Percentiles rank a stretch among this genome's conserved stretches.
Evolutionary conservation across 1,284 basidiomycete genomes (phyloP).

Genomic region (Porphyrellus sp.): DNA sequence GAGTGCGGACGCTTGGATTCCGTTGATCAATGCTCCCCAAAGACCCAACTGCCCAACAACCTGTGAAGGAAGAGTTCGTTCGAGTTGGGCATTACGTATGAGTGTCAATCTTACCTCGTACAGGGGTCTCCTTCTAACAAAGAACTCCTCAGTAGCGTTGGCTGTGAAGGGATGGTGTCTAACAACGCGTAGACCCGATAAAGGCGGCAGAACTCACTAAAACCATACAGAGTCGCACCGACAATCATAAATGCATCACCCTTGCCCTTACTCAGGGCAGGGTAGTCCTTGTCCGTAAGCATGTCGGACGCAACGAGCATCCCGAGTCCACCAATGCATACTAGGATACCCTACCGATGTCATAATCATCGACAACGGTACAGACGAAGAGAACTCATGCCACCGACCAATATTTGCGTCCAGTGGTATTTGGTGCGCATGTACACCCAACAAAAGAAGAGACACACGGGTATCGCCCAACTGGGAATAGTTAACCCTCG

Average conservation of each 20-base stretch:
- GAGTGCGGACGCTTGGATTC: conserved; percentile 69
- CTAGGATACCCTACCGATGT: conserved; percentile 56
- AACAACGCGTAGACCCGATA: background rate
- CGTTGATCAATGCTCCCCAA: conserved; percentile 78
- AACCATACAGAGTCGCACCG: conserved; percentile 80
- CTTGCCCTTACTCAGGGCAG: conserved; percentile 62
- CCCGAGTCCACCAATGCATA: conserved; percentile 75
- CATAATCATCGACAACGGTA: background rate
- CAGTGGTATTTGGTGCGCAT: conserved; percentile 78
- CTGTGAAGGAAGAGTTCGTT: conserved; percentile 25
- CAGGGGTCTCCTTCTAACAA: conserved; percentile 74
- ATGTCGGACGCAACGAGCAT: conserved; percentile 73
- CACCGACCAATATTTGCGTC: conserved; percentile 70
- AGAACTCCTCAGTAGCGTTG: conserved; percentile 84
- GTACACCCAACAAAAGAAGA: conserved; percentile 79
- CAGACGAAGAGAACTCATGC: background rate
- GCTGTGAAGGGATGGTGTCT: conserved; percentile 40
- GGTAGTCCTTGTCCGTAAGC: conserved; percentile 67
- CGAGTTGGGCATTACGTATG: conserved; percentile 1
- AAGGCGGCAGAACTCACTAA: conserved; percentile 52
- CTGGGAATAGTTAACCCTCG: conserved; percentile 36
- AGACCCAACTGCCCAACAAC: conserved; percentile 83
- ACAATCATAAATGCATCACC: conserved; percentile 86
- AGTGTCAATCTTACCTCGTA: conserved; percentile 54
- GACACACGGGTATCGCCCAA: conserved; percentile 84